Base-by-base conservation (phyloP, 2,329 filamentous ascomycete species). In the Pseudonectria foliicola region DNA sequence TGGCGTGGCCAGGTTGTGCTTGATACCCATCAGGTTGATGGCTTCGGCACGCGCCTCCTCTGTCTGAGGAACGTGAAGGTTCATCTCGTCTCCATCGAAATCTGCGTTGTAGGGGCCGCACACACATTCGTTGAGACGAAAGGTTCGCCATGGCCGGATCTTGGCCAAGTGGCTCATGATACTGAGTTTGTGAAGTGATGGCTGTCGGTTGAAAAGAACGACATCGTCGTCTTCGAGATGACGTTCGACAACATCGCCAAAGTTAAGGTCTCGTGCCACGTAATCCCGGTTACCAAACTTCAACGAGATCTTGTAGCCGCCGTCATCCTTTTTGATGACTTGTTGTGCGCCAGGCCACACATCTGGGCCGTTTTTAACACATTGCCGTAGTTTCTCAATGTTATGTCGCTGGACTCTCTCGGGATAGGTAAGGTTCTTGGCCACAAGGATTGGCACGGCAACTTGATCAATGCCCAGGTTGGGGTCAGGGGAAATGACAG, bases 71-170 rank as follows among this genome's bases (percentile, higher is more conserved):
- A 98, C 89, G 62, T 98, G 92, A 31, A 98, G 65, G 52, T 98
- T 98, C 92, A 98, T 98, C 61, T 98, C 92, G 51, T 98, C 92
- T 40, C 92, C 92, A 53, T 98, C 92, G 49, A 98, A 98, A 75
- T 98, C 92, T 37, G 92, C 92, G 51, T 98, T 98, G 70, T 98
- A 98, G 4, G 92, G 92, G 42, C 85, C 89, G 63, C 92, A 98
- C 2, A 95, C 92, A 75, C 92, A 98, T 59, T 98, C 92, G 57
- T 98, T 98, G 13, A 98, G 72, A 35, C 92, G 82, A 58, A 98
- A 96, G 0, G 92, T 98, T 60, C 89, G 80, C 81, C 92, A 94
- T 0, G 90, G 92, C 32, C 92, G 79, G 31, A 98, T 79, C 61
- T 95, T 95, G 50, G 83, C 92, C 53, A 84, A 80, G 67, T 98